These are phyloP conservation scores for Aspergillus incahuasiensis DNA, from an alignment of 495 filamentous ascomycete species.

Conservation along the genomic window DNA sequence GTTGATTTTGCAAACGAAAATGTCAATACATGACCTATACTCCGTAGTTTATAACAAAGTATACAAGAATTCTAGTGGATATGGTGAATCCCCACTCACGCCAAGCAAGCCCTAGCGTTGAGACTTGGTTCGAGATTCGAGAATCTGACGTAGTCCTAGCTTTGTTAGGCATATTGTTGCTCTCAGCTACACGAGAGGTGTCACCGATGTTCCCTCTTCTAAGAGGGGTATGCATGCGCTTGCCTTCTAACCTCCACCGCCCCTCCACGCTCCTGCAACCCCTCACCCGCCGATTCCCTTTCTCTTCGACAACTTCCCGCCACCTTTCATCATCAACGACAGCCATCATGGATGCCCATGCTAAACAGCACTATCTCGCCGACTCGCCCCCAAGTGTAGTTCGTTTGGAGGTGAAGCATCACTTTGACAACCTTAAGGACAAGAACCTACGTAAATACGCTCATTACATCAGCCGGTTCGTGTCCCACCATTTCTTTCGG, in stretches of 20 bases:
- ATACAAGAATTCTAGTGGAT: too few relatives aligned
- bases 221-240: slow-evolving; percentile 31
- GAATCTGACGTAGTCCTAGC: slow-evolving; percentile 3
- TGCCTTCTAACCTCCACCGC: slow-evolving; percentile 27
- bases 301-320: slow-evolving; percentile 16
- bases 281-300: slow-evolving; percentile 7
- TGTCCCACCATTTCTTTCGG: neutral
- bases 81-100: slow-evolving; percentile 10
- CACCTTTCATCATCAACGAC: slow-evolving; percentile 4
- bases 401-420: slow-evolving; percentile 76
- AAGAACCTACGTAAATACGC: slow-evolving; percentile 73
- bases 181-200: slow-evolving; percentile 15
- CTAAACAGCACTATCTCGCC: slow-evolving; percentile 68
- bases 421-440: slow-evolving; percentile 78
- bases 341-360: slow-evolving; percentile 37
- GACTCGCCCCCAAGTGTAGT: slow-evolving; percentile 87
- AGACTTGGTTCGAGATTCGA: neutral
- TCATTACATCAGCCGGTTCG: slow-evolving; percentile 82
- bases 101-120: slow-evolving; percentile 6
- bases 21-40: too few relatives aligned
- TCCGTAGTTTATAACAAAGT: too few relatives aligned
- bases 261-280: slow-evolving; percentile 26
- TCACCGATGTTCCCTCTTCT: slow-evolving; percentile 11
- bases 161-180: neutral
- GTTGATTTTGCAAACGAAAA: too few relatives aligned